A percentile compares a stretch with the other conserved stretches of the same genome.
Evolutionary conservation across 2,329 filamentous ascomycete genomes (phyloP).

Genomic region (Ophiocordyceps robertsii): DNA sequence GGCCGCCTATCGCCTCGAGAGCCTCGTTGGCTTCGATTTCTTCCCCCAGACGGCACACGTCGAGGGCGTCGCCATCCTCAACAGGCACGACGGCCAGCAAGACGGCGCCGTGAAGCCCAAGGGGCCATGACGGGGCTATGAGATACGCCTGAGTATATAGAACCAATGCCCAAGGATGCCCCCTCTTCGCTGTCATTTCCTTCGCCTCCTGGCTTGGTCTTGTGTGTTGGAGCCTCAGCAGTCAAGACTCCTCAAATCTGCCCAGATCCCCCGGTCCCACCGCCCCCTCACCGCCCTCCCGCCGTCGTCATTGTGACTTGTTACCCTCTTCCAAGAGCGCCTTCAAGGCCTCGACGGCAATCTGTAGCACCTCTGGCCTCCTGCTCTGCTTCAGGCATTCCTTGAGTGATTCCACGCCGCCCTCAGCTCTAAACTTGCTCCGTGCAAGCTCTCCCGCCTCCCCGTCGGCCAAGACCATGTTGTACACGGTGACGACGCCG

Average conservation of each 20-base stretch:
- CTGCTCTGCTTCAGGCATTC: conserved; percentile 55
- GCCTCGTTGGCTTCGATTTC: conserved; percentile 85
- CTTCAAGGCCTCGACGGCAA: conserved; percentile 62
- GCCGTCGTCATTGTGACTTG: background rate
- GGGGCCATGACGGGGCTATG: background rate
- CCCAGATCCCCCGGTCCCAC: background rate
- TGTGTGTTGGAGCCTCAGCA: background rate
- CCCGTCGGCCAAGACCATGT: conserved; percentile 55
- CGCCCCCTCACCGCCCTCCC: background rate
- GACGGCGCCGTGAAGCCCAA: background rate
- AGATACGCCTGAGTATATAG: background rate
- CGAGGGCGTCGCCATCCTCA: conserved; percentile 53
- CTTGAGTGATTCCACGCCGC: conserved; percentile 56
- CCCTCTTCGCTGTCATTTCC: background rate
- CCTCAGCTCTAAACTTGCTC: conserved; percentile 45
- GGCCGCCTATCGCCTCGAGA: conserved; percentile 71
- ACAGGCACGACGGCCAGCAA: conserved; percentile 31
- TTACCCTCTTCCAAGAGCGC: conserved; percentile 34
- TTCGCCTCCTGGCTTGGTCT: background rate
- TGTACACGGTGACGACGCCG: conserved; percentile 62
- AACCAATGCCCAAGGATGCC: background rate
- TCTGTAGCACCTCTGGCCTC: conserved; percentile 55
- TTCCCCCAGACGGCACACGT: conserved; percentile 78
- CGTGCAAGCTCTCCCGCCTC: conserved; percentile 48
- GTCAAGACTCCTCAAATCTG: background rate